Evolutionary conservation across 1,139 yeast genomes (phyloP).

Genomic region (Kurtzmaniella natalensis): DNA sequence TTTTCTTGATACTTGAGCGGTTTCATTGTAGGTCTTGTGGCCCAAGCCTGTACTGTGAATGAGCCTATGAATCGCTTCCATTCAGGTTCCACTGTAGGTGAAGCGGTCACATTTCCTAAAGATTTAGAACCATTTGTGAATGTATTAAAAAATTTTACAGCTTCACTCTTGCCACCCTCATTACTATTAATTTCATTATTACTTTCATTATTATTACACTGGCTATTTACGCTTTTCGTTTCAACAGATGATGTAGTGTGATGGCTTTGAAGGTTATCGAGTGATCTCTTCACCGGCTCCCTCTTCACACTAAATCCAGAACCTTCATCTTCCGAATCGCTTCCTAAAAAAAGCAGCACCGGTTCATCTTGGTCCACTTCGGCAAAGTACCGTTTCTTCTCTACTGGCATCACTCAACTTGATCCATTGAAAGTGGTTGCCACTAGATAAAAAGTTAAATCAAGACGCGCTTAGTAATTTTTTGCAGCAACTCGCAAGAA

Average conservation of each 20-base stretch:
- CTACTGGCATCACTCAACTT: conserved; percentile 5
- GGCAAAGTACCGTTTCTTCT: conserved; percentile 8
- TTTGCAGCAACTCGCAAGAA: too few species aligned
- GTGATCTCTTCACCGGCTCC: too few species aligned
- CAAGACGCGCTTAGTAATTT: conserved; percentile 1
- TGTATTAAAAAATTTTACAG: too few species aligned
- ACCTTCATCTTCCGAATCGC: conserved; percentile 4
- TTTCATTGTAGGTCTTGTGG: conserved; percentile 67
- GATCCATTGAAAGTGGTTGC: not conserved
- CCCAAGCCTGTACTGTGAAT: conserved; percentile 72
- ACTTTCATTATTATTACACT: too few species aligned
- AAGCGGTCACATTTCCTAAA: too few species aligned
- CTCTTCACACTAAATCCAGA: too few species aligned
- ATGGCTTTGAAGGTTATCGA: not conserved
- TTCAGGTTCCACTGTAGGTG: too few species aligned
- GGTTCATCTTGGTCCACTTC: conserved; percentile 1
- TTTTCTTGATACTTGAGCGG: conserved; percentile 50
- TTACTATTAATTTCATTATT: too few species aligned
- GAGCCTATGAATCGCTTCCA: conserved; percentile 59
- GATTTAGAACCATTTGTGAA: too few species aligned
- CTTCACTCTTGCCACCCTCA: too few species aligned
- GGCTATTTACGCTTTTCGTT: too few species aligned
- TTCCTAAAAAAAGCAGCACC: conserved; percentile 4
- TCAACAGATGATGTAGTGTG: not conserved
- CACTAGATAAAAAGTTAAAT: not conserved